Conservation (phyloP, 768 basidiomycete species). For the Tubosaeta sp. region DNA sequence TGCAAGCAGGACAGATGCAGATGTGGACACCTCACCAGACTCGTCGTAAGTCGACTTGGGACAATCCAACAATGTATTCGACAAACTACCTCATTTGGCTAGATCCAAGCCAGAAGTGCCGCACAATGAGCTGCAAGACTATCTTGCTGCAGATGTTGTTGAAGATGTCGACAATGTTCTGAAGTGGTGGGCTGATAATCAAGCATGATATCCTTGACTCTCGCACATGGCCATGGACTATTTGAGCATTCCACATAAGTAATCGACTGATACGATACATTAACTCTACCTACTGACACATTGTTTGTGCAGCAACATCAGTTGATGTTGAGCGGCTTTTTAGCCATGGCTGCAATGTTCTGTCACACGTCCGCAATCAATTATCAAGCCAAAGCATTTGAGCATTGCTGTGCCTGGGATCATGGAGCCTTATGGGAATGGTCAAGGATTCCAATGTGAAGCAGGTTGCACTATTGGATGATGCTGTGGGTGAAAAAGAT, state of each 20-base stretch:
- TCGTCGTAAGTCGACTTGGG: no score
- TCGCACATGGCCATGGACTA: neutral
- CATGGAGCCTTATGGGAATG: constrained; percentile 9
- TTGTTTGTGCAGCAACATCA: constrained; percentile 1
- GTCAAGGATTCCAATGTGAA: constrained; percentile 25
- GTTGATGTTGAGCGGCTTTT: neutral
- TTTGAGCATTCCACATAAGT: constrained; percentile 1
- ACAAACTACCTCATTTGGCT: neutral
- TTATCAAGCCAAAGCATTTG: neutral
- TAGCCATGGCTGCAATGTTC: neutral
- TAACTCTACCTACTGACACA: no score
- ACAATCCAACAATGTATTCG: neutral
- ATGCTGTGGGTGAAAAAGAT: constrained; percentile 2
- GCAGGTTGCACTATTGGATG: neutral
- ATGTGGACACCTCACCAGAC: no score
- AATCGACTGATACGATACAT: neutral
- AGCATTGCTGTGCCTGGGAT: neutral
- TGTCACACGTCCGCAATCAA: neutral
- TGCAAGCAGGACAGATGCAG: no score
- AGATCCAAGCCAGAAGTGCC: neutral
- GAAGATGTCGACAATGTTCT: neutral
- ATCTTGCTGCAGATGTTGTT: neutral
- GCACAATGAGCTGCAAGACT: neutral
- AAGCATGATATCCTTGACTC: neutral
- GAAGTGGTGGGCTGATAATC: neutral